Base-by-base conservation (phyloP, 345 rosid species). In the Clausena lansium region DNA sequence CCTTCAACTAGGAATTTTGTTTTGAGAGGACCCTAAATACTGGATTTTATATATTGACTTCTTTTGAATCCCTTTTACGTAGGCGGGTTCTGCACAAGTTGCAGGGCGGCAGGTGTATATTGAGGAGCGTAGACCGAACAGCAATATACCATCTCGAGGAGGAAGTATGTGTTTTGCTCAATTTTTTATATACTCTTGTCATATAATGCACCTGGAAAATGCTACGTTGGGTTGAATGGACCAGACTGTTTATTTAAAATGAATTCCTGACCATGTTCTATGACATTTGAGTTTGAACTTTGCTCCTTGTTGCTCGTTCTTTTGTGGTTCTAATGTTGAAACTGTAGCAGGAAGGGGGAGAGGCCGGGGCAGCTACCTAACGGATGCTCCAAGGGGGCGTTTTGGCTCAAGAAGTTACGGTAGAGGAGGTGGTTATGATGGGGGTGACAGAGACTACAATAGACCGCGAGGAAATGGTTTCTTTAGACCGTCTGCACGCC, bases 121-220 rank as follows among this genome's bases (percentile, higher is more conserved):
- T 55, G 96, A 91, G 80, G 93, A 87, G 73, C 89, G 93, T 59
- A 91, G 93, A 85, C 89, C 87, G 9, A 90, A 87, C 73, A 87
- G 86, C 85, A 84, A 82, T 74, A 84, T 87, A 50, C 93, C 93
- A 54, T 83, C 79, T 60, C 92, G 92, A 76, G 87, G 84, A 58
- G 89, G 88, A 86, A 90, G 92, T 91, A 86, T 2, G 90, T 67
- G 24, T 55, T 78, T 76, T 55, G 47, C 27, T 67, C 67, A 41
- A 20, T 4, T 35, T 2, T 72, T 66, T 5, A 15, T 67, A 50
- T 76, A 32, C 52, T 52, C 24, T 11, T 41, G 17, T 4, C 1
- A 45, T 3, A 13, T 7, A 5, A 9, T 28, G 54, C 30, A 9
- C 19, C 39, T 19, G 8, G 59, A 45, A 74, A 45, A 28, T 20